Conservation (phyloP, 163 green algal genomes). For the Chlamydomonas reinhardtii region DNA sequence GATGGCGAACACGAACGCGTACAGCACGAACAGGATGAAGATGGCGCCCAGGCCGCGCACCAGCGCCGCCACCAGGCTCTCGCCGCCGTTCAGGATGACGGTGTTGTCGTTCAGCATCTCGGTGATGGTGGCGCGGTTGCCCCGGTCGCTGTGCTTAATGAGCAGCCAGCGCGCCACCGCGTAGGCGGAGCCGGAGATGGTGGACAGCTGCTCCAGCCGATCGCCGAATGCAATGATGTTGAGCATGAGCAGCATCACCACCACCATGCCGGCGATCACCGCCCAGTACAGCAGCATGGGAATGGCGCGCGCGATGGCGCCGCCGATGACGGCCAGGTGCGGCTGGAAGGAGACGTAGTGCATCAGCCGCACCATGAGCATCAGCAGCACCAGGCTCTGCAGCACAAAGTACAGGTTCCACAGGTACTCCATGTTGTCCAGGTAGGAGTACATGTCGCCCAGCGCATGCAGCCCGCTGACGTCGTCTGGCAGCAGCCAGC, state of each 20-base stretch:
- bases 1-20: slow-evolving; percentile 31
- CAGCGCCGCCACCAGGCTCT: slow-evolving; percentile 4
- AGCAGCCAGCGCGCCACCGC: slow-evolving; percentile 27
- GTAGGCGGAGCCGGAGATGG: not conserved
- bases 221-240: slow-evolving; percentile 15
- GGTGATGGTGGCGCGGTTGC: slow-evolving; percentile 8
- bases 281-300: slow-evolving; percentile 34
- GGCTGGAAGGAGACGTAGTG: slow-evolving; percentile 60
- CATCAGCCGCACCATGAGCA: slow-evolving; percentile 50
- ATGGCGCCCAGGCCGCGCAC: slow-evolving; percentile 17
- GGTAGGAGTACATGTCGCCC: slow-evolving; percentile 24
- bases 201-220: not conserved
- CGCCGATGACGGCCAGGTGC: slow-evolving; percentile 46
- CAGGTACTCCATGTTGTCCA: slow-evolving; percentile 29
- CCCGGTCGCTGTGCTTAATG: slow-evolving; percentile 34
- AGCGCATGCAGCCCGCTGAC: slow-evolving; percentile 1
- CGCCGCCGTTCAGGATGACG: not conserved
- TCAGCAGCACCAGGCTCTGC: slow-evolving; percentile 34
- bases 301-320: slow-evolving; percentile 30
- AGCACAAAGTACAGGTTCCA: slow-evolving; percentile 34
- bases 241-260: slow-evolving; percentile 14
- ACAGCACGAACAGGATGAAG: slow-evolving; percentile 9
- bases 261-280: not conserved
- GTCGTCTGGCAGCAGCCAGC: slow-evolving; percentile 55
- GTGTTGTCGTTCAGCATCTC: slow-evolving; percentile 16